Evolutionary conservation across 2,329 filamentous ascomycete species (phyloP).

Genomic region (Penicillium sp.): DNA sequence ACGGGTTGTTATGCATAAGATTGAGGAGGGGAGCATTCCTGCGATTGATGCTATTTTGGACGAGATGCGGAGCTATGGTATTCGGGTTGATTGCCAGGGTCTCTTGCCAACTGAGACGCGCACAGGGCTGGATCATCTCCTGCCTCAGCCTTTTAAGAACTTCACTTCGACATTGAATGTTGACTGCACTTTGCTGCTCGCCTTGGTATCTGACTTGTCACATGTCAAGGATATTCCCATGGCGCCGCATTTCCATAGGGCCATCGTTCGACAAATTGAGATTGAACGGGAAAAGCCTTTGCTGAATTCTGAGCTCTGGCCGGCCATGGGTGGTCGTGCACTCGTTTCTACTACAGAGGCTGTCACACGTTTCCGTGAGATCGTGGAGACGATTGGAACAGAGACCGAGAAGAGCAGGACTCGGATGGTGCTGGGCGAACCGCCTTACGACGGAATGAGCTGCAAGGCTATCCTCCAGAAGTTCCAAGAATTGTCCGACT

Average conservation of each 20-base stretch:
- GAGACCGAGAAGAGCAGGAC: slow-evolving; percentile 58
- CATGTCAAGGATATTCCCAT: slow-evolving; percentile 49
- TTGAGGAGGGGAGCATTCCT: slow-evolving; percentile 48
- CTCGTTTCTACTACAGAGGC: slow-evolving; percentile 67
- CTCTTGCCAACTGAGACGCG: slow-evolving; percentile 15
- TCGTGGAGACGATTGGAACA: slow-evolving; percentile 62
- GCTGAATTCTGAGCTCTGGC: slow-evolving; percentile 59
- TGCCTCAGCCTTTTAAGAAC: slow-evolving; percentile 41
- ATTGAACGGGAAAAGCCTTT: slow-evolving; percentile 61
- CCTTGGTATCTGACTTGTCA: slow-evolving; percentile 69
- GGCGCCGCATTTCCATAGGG: slow-evolving; percentile 54
- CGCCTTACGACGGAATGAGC: slow-evolving; percentile 33
- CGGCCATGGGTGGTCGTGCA: slow-evolving; percentile 53
- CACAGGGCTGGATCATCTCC: slow-evolving; percentile 32
- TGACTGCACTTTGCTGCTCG: slow-evolving; percentile 64
- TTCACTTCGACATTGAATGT: slow-evolving; percentile 47
- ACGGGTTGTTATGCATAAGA: slow-evolving; percentile 59
- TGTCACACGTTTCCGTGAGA: slow-evolving; percentile 62
- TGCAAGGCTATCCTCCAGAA: slow-evolving; percentile 33
- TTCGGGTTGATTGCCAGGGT: slow-evolving; percentile 39
- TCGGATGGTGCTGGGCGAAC: slow-evolving; percentile 54
- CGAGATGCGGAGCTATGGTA: slow-evolving; percentile 52
- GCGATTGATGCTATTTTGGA: slow-evolving; percentile 57
- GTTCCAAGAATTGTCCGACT: slow-evolving; percentile 50
- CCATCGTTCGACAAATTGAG: slow-evolving; percentile 62